Percentiles rank a stretch among this genome's conserved stretches.
Conservation (phyloP, 306 rosid species). For the Citrullus colocynthis region DNA sequence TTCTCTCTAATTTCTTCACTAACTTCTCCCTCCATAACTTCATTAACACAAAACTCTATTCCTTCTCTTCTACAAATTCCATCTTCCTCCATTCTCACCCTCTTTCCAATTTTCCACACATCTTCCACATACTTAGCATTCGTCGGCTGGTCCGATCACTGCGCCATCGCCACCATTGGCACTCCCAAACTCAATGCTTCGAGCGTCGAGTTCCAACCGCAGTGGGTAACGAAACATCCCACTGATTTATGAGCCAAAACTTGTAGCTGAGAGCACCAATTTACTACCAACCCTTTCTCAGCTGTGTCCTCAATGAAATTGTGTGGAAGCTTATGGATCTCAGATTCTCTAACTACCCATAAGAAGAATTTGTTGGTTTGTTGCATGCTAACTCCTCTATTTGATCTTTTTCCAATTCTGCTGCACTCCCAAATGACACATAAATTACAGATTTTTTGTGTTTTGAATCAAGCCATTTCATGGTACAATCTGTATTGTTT, state of each 20-base stretch:
- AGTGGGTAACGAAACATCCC: slow-evolving; percentile 24
- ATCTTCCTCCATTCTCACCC: slow-evolving; percentile 8
- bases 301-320: background rate
- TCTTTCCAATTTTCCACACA: slow-evolving; percentile 19
- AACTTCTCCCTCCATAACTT: slow-evolving; percentile 15
- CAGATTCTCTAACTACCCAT: background rate
- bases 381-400: background rate
- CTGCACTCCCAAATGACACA: background rate
- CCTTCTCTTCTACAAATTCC: slow-evolving; percentile 8
- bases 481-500: background rate
- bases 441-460: background rate
- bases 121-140: slow-evolving; percentile 18
- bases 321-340: background rate
- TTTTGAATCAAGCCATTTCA: slow-evolving; percentile 15
- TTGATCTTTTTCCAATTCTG: background rate
- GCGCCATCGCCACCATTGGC: slow-evolving; percentile 20
- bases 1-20: background rate
- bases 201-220: slow-evolving; percentile 26
- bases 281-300: background rate
- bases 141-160: slow-evolving; percentile 19
- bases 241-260: slow-evolving; percentile 14
- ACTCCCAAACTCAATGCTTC: slow-evolving; percentile 22
- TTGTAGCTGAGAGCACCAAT: slow-evolving; percentile 15
- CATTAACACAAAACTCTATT: background rate
- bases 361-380: background rate